These are phyloP conservation scores for Pichia sp. DNA, from an alignment of 1,139 yeast species.

Conservation along the genomic window DNA sequence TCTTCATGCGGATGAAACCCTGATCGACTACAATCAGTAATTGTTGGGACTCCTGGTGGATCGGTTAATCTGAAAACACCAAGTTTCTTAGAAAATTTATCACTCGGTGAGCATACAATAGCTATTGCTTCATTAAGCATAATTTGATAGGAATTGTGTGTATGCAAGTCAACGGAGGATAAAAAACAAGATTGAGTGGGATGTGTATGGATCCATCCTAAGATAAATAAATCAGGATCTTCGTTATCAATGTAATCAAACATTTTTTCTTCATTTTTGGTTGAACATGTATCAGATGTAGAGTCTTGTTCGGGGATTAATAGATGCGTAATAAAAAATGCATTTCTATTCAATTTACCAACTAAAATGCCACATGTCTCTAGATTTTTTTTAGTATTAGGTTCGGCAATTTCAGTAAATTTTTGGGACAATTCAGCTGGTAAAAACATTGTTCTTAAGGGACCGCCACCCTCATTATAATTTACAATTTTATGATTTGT, in stretches of 20 bases:
- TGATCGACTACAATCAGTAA: conserved; percentile 39
- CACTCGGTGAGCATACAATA: conserved; percentile 51
- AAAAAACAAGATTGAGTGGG: conserved; percentile 61
- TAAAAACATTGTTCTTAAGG: conserved; percentile 44
- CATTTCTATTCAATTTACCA: conserved; percentile 49
- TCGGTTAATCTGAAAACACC: conserved; percentile 55
- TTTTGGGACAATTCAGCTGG: conserved; percentile 37
- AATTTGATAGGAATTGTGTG: conserved; percentile 56
- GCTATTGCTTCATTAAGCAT: conserved; percentile 66
- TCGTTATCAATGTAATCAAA: conserved; percentile 46
- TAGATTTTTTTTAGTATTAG: conserved; percentile 42
- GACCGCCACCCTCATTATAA: conserved; percentile 46
- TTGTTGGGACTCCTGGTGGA: conserved; percentile 51
- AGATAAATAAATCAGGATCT: conserved; percentile 41
- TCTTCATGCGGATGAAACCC: conserved; percentile 58
- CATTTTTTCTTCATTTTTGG: conserved; percentile 48
- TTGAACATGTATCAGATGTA: conserved; percentile 52
- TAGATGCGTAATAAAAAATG: conserved; percentile 52
- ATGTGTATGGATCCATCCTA: conserved; percentile 68
- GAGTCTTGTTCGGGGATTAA: conserved; percentile 55
- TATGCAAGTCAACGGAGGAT: conserved; percentile 56
- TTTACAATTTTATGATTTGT: conserved; percentile 36
- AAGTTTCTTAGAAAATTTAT: conserved; percentile 35
- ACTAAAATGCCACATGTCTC: conserved; percentile 62
- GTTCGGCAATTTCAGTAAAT: conserved; percentile 39